Evolutionary conservation across 129 eudicot genomes (phyloP).

Genomic region (Logfia minima): DNA sequence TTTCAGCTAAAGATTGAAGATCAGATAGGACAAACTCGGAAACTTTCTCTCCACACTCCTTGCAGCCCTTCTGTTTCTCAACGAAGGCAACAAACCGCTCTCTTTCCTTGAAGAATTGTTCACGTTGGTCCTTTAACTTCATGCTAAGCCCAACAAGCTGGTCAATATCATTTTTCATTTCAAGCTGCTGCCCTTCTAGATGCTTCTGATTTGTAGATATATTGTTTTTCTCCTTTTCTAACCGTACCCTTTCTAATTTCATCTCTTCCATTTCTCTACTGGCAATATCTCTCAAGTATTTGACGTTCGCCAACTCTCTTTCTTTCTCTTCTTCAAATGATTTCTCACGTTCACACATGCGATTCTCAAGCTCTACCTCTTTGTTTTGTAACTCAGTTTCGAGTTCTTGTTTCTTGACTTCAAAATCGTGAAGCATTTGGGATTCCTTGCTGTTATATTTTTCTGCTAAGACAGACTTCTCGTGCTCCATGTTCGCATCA

Average conservation of each 20-base stretch:
- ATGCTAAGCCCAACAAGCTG: slow-evolving; percentile 70
- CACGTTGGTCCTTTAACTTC: slow-evolving; percentile 88
- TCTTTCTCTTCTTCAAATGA: slow-evolving; percentile 72
- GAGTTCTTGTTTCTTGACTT: slow-evolving; percentile 65
- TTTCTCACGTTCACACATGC: slow-evolving; percentile 51
- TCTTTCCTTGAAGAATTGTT: slow-evolving; percentile 75
- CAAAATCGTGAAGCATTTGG: slow-evolving; percentile 66
- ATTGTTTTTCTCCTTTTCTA: slow-evolving; percentile 70
- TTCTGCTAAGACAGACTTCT: slow-evolving; percentile 56
- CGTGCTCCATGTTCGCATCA: slow-evolving; percentile 74
- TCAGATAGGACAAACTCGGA: slow-evolving; percentile 69
- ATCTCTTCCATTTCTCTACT: slow-evolving; percentile 81
- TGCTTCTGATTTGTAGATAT: slow-evolving; percentile 58
- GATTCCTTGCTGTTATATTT: slow-evolving; percentile 53
- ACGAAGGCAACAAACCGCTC: slow-evolving; percentile 75
- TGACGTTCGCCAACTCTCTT: slow-evolving; percentile 52
- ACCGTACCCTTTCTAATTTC: slow-evolving; percentile 54
- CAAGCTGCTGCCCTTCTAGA: slow-evolving; percentile 67
- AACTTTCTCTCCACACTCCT: slow-evolving; percentile 66
- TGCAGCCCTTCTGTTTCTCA: slow-evolving; percentile 68
- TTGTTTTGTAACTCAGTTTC: slow-evolving; percentile 56
- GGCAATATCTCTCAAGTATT: slow-evolving; percentile 58
- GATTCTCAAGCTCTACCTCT: slow-evolving; percentile 60
- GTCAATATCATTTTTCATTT: slow-evolving; percentile 79
- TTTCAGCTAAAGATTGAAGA: slow-evolving; percentile 63